A percentile compares a stretch with the other conserved stretches of the same genome.
phyloP scores from a whole-genome alignment of 169 alveolate genomes.

The Sarcocystis neurona region DNA sequence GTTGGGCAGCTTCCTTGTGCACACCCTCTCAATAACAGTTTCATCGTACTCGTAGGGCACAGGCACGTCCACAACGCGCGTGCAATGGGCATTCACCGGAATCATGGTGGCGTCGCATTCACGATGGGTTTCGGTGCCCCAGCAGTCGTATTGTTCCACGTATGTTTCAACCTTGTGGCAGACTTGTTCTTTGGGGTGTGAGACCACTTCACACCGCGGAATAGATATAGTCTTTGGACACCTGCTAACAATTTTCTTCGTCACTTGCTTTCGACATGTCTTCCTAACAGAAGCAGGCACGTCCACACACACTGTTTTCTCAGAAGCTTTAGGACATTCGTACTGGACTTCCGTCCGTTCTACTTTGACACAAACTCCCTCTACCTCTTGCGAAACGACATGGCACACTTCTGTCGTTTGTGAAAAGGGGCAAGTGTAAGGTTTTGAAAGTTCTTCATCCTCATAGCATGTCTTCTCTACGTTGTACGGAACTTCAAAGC shows the following conservation, averaged over 20 bases:
- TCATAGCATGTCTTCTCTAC: slow-evolving; percentile 61
- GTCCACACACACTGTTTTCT: background rate
- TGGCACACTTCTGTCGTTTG: slow-evolving; percentile 39
- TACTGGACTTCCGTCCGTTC: slow-evolving; percentile 52
- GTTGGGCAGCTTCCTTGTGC: background rate
- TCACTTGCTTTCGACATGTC: background rate
- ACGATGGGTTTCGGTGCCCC: background rate
- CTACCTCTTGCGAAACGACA: slow-evolving; percentile 38
- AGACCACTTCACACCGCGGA: background rate
- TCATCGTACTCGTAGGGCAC: slow-evolving; percentile 9
- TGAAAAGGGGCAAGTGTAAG: slow-evolving; percentile 55
- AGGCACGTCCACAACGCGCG: background rate
- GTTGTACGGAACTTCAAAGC: slow-evolving; percentile 55
- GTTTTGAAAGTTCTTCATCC: slow-evolving; percentile 51
- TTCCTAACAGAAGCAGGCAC: background rate
- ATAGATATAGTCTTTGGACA: background rate
- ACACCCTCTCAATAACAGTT: background rate
- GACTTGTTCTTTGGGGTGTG: background rate
- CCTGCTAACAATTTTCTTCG: background rate
- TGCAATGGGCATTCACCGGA: background rate
- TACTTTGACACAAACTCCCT: slow-evolving; percentile 16
- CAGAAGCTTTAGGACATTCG: slow-evolving; percentile 15
- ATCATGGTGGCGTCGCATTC: background rate
- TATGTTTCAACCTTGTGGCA: background rate
- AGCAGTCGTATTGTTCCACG: slow-evolving; percentile 2